Evolutionary conservation across 2,329 filamentous ascomycete genomes (phyloP).

Genomic region (Alternaria triticina): DNA sequence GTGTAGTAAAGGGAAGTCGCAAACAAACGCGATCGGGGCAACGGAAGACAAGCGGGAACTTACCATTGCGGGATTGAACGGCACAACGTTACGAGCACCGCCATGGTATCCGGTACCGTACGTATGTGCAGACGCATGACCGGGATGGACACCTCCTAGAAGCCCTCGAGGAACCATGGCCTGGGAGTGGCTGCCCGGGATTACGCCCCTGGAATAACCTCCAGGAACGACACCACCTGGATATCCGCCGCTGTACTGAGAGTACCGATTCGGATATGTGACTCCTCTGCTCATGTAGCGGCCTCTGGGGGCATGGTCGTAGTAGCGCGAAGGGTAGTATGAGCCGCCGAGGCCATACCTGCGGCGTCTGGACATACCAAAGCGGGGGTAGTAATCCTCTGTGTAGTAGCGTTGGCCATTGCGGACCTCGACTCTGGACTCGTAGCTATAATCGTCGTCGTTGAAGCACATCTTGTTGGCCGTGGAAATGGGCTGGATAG

Average conservation of each 20-base stretch:
- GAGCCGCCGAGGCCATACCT: constrained; percentile 26
- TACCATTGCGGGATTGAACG: constrained; percentile 29
- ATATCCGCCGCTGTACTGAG: constrained; percentile 5
- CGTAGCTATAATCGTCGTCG: constrained; percentile 23
- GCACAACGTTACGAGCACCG: constrained; percentile 27
- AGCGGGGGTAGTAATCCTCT: constrained; percentile 10
- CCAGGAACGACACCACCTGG: background rate
- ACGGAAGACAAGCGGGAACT: constrained; percentile 24
- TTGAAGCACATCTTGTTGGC: constrained; percentile 34
- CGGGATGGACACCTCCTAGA: background rate
- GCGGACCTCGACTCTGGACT: constrained; percentile 16
- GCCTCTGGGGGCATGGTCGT: constrained; percentile 20
- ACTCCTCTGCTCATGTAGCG: constrained; percentile 9
- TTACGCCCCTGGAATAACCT: constrained; percentile 6
- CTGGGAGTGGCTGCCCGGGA: constrained; percentile 4
- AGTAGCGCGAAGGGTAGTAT: constrained; percentile 40
- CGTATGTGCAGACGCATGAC: constrained; percentile 11
- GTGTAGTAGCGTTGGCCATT: constrained; percentile 21
- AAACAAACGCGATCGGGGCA: constrained; percentile 11
- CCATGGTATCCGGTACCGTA: constrained; percentile 21
- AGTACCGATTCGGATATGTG: constrained; percentile 12
- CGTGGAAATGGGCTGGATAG: background rate
- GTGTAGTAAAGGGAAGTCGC: constrained; percentile 18
- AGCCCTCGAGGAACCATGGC: background rate
- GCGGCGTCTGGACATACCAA: constrained; percentile 26